Evolutionary conservation across 257 asterid species (phyloP).

Genomic region (Solanum sejunctum): DNA sequence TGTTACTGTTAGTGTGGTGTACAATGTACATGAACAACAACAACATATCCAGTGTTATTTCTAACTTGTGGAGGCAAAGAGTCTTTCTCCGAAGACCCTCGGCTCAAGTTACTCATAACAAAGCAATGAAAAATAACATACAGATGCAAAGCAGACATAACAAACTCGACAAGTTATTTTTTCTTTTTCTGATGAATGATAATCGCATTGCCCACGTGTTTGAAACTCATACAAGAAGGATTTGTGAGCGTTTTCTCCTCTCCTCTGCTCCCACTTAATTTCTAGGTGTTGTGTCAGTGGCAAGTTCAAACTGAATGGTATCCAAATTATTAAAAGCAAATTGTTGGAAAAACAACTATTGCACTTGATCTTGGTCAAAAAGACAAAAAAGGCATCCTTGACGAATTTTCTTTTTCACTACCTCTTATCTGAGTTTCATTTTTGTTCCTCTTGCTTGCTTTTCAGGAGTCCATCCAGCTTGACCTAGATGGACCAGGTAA

Average conservation of each 20-base stretch:
- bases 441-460: not conserved
- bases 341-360: not conserved
- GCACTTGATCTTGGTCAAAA: not conserved
- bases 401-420: not conserved
- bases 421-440: not conserved
- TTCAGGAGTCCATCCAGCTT: constrained; percentile 9
- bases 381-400: not conserved
- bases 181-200: too few species aligned
- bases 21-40: not conserved
- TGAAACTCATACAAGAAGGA: not conserved
- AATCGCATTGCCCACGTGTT: not conserved
- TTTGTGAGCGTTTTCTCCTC: not conserved
- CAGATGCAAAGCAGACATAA: too few species aligned
- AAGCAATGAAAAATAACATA: too few species aligned
- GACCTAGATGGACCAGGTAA: constrained; percentile 82
- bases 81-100: too few species aligned
- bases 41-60: too few species aligned
- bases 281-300: not conserved
- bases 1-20: not conserved
- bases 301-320: not conserved
- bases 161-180: too few species aligned
- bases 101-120: too few species aligned
- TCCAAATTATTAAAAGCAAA: not conserved
- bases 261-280: not conserved
- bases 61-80: too few species aligned